These are phyloP conservation scores for Musa schizocarpa DNA, from an alignment of 176 grass and related monocot genomes.

Conservation along the genomic window DNA sequence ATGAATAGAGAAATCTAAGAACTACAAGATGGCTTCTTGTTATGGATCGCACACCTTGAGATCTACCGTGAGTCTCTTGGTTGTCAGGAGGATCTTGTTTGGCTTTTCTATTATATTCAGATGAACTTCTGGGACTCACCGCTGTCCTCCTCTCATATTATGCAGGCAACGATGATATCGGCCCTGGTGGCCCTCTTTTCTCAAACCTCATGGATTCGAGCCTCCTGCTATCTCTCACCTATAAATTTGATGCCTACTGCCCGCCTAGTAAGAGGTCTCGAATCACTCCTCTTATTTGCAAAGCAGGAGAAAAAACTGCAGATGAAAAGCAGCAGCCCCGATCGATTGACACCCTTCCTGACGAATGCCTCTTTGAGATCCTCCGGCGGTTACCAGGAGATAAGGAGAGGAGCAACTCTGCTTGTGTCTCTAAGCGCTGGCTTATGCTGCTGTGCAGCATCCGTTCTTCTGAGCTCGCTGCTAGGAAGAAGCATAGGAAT, in stretches of 20 bases:
- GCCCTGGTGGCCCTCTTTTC: neutral
- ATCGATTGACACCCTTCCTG: slow-evolving; percentile 66
- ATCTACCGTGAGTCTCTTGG: too few species aligned
- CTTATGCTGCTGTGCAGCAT: slow-evolving; percentile 62
- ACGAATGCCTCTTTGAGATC: slow-evolving; percentile 91
- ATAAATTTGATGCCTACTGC: slow-evolving; percentile 28
- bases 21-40: too few species aligned
- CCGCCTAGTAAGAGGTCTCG: slow-evolving; percentile 57
- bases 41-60: too few species aligned
- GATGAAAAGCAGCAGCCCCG: slow-evolving; percentile 27
- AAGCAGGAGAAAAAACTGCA: slow-evolving; percentile 10
- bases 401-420: slow-evolving; percentile 56
- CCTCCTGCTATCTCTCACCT: slow-evolving; percentile 30
- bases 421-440: slow-evolving; percentile 80
- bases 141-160: too few species aligned
- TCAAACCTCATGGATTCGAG: slow-evolving; percentile 14
- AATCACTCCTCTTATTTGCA: slow-evolving; percentile 47
- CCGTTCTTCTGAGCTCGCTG: slow-evolving; percentile 52
- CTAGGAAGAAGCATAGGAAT: neutral
- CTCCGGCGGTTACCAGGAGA: slow-evolving; percentile 55
- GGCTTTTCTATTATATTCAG: too few species aligned
- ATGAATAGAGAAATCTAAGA: too few species aligned
- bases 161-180: slow-evolving; percentile 3
- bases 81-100: too few species aligned
- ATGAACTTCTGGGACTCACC: neutral